Evolutionary conservation across 371 early-diverging fungal species (phyloP), one percentile per base, ranked within the genome.

Genomic region (Mortierella sp.): DNA sequence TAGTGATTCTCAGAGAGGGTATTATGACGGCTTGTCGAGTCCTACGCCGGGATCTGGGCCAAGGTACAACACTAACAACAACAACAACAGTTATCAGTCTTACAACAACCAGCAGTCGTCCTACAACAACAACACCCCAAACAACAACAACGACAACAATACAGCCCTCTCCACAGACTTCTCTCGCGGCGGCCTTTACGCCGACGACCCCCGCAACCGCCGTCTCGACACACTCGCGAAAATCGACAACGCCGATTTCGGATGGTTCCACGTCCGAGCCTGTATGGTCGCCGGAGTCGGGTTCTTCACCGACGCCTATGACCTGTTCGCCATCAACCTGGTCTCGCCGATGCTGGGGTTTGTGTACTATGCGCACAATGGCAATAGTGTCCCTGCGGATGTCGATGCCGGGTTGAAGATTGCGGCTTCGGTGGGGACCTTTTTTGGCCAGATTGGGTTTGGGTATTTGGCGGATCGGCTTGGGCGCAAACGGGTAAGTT

Each of bases 371-470:
- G 77, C 26, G 19, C n/a, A 74, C n/a, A 69, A 73, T 2, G 75
- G 73, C 34, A 89, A 89, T 76, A 88, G 87, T 48, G 82, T 92
- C 14, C 94, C 93, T 16, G 82, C 90, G 34, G 82, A 90, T 51
- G 79, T 91, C n/a, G 94, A 95, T 78, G 88, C 90, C 43, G 92
- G 92, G 70, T 81, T 96, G 84, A 96, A 96, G 88, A 94, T 94
- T 26, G 89, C 96, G 31, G 92, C 95, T 1, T 92, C 93, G 53
- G 91, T 92, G 57, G 96, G 97, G 40, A 96, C 95, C 48, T 88
- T 96, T 21, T 70, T 95, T 75, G 96, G 97, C 16, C 96, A 97
- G 76, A 89, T 97, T 71, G 64, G 89, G 3, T 97, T 97, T 83
- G 96, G 97, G 9, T 93, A 90, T 69, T 85, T 96, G 50, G 95